phyloP scores from a whole-genome alignment of 768 basidiomycete genomes.

The Lactarius vividus region DNA sequence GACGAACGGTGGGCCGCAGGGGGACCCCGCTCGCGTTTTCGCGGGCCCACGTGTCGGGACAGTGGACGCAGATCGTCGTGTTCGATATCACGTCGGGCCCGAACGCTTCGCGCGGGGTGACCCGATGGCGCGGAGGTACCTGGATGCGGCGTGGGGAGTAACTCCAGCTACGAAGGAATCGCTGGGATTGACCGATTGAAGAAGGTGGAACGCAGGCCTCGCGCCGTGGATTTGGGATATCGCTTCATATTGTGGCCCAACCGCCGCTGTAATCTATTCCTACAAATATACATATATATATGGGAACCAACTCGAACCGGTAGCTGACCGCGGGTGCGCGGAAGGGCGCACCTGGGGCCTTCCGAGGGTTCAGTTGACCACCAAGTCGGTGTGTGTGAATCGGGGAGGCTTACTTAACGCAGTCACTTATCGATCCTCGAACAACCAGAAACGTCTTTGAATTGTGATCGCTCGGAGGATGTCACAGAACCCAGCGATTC shows the following conservation, averaged over 20 bases:
- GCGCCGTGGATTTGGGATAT: slow-evolving; percentile 1
- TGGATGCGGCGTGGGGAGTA: not conserved
- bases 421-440: slow-evolving; percentile 6
- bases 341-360: not conserved
- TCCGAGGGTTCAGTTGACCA: not conserved
- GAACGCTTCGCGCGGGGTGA: not conserved
- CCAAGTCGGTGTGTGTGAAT: slow-evolving; percentile 3
- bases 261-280: not conserved
- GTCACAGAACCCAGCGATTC: slow-evolving; percentile 4
- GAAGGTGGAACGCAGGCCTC: not conserved
- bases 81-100: not conserved
- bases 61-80: not conserved
- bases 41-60: not conserved
- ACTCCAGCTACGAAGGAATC: not conserved
- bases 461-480: slow-evolving; percentile 9
- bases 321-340: not conserved
- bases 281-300: not conserved
- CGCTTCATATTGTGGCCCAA: not conserved
- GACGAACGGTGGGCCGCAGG: not conserved
- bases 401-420: not conserved
- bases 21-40: not conserved
- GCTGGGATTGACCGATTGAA: slow-evolving; percentile 2
- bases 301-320: not conserved
- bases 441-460: not conserved
- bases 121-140: slow-evolving; percentile 8